phyloP scores from a whole-genome alignment of 2,329 filamentous ascomycete species.

The Colletotrichum echinochloae region DNA sequence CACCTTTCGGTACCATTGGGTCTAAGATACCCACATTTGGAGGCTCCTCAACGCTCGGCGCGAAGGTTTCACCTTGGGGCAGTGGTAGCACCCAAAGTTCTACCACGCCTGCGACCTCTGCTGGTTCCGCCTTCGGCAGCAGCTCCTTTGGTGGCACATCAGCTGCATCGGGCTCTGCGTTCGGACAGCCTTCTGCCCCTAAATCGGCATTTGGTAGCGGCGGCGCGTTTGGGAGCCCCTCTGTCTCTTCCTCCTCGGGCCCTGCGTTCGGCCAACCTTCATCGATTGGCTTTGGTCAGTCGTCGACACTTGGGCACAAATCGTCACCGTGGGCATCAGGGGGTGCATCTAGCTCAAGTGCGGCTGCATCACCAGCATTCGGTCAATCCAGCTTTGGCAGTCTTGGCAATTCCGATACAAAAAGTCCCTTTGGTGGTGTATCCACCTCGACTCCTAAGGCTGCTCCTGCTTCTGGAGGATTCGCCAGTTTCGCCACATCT shows the following conservation, averaged over 20 bases:
- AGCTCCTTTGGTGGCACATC: conserved; percentile 56
- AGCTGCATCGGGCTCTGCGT: conserved; percentile 56
- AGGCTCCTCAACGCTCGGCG: conserved; percentile 60
- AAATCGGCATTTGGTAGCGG: conserved; percentile 30
- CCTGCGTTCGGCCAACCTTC: conserved; percentile 53
- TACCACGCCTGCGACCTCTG: conserved; percentile 41
- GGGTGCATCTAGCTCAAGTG: conserved; percentile 48
- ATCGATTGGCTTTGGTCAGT: conserved; percentile 61
- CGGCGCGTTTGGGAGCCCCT: conserved; percentile 21
- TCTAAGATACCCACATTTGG: conserved; percentile 58
- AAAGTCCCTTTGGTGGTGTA: conserved; percentile 54
- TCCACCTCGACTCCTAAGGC: conserved; percentile 44
- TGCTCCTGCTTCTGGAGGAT: conserved; percentile 54
- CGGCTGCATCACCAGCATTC: conserved; percentile 59
- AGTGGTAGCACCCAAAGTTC: conserved; percentile 31
- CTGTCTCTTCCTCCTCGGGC: conserved; percentile 47
- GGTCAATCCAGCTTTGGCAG: conserved; percentile 65
- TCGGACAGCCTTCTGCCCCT: conserved; percentile 59
- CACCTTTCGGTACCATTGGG: conserved; percentile 45
- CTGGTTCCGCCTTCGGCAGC: conserved; percentile 57
- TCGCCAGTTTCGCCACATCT: conserved; percentile 66
- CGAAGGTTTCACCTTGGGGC: conserved; percentile 66
- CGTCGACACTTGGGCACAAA: conserved; percentile 60
- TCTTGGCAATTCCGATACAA: conserved; percentile 51
- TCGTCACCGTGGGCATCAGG: conserved; percentile 65